Conservation (phyloP, 179 eudicot species). For the Heliamphora pulchella region DNA sequence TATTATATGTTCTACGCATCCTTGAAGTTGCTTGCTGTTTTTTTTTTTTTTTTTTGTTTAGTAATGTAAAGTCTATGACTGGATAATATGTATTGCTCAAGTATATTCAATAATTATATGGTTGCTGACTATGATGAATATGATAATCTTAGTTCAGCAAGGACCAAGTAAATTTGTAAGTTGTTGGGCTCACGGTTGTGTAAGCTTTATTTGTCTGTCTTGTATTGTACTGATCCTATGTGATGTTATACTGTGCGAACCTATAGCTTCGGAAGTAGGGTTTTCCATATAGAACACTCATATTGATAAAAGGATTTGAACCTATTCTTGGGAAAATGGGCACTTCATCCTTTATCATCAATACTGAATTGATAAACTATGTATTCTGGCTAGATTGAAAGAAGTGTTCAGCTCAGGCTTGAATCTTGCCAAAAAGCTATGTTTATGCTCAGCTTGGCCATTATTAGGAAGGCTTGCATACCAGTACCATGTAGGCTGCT, state of each 20-base stretch:
- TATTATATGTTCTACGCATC: background rate
- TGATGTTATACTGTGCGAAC: background rate
- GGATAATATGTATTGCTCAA: background rate
- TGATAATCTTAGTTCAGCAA: background rate
- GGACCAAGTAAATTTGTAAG: background rate
- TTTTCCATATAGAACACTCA: too few species aligned
- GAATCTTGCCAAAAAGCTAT: background rate
- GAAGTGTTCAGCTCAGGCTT: background rate
- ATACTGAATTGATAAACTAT: too few species aligned
- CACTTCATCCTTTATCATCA: too few species aligned
- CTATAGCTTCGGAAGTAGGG: too few species aligned
- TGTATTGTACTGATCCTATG: background rate
- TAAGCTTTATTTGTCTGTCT: background rate
- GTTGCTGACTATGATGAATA: background rate
- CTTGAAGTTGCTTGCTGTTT: background rate
- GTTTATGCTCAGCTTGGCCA: background rate
- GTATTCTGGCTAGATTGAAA: background rate
- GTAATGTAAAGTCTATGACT: background rate
- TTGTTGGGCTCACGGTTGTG: constrained; percentile 1
- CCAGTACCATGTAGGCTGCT: too few species aligned
- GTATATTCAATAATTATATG: background rate
- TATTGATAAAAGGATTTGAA: too few species aligned
- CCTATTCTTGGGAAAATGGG: too few species aligned
- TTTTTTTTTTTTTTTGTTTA: background rate
- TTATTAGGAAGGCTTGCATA: background rate